Percentiles rank a stretch among this genome's conserved stretches.
Evolutionary conservation across 2,329 filamentous ascomycete genomes (phyloP).

Genomic region (Trichoderma polysporum): DNA sequence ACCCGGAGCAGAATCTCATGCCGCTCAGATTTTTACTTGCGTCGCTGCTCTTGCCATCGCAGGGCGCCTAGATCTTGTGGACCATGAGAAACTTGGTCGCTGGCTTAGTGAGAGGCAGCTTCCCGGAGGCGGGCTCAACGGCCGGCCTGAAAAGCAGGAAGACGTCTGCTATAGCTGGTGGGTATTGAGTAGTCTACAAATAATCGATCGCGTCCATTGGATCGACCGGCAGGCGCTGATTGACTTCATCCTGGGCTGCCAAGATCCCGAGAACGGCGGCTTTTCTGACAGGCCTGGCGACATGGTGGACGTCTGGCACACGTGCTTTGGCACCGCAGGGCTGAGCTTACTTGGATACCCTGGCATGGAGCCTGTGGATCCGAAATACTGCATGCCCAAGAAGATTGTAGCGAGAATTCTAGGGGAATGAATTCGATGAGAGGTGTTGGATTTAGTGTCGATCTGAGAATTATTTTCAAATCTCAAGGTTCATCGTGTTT

Average conservation of each 20-base stretch:
- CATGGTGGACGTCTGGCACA: slow-evolving; percentile 98
- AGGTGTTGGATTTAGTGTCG: slow-evolving; percentile 7
- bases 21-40: slow-evolving; percentile 94
- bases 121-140: slow-evolving; percentile 84
- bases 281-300: slow-evolving; percentile 88
- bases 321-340: slow-evolving; percentile 82
- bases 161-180: slow-evolving; percentile 99
- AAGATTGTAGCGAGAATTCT: slow-evolving; percentile 61
- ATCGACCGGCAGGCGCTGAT: slow-evolving; percentile 81
- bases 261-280: slow-evolving; percentile 81
- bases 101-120: slow-evolving; percentile 96
- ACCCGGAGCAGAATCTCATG: slow-evolving; percentile 90
- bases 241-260: slow-evolving; percentile 80
- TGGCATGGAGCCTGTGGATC: slow-evolving; percentile 77
- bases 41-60: slow-evolving; percentile 84
- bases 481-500: background rate
- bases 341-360: slow-evolving; percentile 79
- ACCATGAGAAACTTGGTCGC: slow-evolving; percentile 76
- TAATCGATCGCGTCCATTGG: slow-evolving; percentile 88
- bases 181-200: slow-evolving; percentile 88
- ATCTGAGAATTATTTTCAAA: background rate
- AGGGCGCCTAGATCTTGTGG: slow-evolving; percentile 74
- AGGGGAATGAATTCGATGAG: slow-evolving; percentile 30
- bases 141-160: slow-evolving; percentile 89
- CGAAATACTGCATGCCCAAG: slow-evolving; percentile 82